phyloP scores from a whole-genome alignment of 192 early-diverging fungal genomes.

The Gonapodya sp. region DNA sequence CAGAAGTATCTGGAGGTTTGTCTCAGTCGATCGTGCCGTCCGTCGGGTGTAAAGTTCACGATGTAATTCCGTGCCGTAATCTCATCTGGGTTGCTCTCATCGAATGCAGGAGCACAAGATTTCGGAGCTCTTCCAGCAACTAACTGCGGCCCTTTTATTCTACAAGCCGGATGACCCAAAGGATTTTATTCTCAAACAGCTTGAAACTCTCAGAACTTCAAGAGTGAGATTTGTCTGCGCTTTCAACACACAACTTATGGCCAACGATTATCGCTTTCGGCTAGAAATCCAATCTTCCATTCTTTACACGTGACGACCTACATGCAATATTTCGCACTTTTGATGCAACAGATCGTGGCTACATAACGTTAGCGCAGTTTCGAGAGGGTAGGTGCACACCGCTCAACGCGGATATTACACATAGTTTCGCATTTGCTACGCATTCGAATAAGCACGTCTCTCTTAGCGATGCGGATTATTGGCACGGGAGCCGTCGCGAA shows the following conservation, averaged over 20 bases:
- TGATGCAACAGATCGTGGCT: not conserved
- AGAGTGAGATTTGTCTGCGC: not conserved
- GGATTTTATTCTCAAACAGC: not conserved
- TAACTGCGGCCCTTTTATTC: not conserved
- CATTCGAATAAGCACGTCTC: not conserved
- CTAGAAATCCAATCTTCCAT: not conserved
- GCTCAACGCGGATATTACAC: too few species aligned
- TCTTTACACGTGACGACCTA: not conserved
- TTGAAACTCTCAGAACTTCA: not conserved
- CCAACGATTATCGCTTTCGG: not conserved
- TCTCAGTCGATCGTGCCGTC: too few species aligned
- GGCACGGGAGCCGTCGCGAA: not conserved
- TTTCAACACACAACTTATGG: not conserved
- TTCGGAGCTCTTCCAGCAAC: not conserved
- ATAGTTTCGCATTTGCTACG: too few species aligned
- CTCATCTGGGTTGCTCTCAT: not conserved
- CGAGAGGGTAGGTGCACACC: not conserved
- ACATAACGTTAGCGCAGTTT: not conserved
- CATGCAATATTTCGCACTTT: not conserved
- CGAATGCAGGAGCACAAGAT: not conserved
- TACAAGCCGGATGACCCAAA: slow-evolving; percentile 1
- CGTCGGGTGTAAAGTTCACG: too few species aligned
- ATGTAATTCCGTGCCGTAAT: not conserved
- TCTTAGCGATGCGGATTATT: not conserved
- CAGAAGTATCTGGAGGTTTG: not conserved